Percentiles rank a stretch among this genome's conserved stretches.
Conservation (phyloP, 768 basidiomycete species). For the Butyriboletus loyo region DNA sequence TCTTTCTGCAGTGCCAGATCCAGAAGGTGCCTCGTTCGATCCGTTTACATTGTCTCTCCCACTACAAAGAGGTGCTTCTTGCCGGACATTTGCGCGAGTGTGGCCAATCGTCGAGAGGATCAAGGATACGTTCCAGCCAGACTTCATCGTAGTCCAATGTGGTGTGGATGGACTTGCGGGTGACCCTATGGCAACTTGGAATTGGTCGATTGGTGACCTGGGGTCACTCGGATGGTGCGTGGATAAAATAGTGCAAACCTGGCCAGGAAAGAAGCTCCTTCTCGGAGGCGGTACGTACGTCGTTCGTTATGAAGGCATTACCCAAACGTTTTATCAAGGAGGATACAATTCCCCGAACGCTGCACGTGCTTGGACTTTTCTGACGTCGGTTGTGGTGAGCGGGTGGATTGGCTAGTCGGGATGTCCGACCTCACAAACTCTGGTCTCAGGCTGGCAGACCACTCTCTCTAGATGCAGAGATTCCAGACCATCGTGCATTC, state of each 20-base stretch:
- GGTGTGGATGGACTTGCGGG: slow-evolving; percentile 86
- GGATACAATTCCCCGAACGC: slow-evolving; percentile 84
- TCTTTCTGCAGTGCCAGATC: slow-evolving; percentile 45
- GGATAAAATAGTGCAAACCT: slow-evolving; percentile 45
- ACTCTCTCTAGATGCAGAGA: slow-evolving; percentile 55
- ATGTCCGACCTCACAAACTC: background rate
- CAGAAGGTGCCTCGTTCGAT: slow-evolving; percentile 37
- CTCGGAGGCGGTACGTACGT: slow-evolving; percentile 64
- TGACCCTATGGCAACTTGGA: slow-evolving; percentile 74
- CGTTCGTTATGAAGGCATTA: background rate
- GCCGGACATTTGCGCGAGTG: slow-evolving; percentile 55
- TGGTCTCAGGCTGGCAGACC: slow-evolving; percentile 49
- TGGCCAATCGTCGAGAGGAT: slow-evolving; percentile 66
- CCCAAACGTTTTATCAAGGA: slow-evolving; percentile 40
- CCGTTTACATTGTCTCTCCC: slow-evolving; percentile 80
- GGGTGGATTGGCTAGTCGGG: slow-evolving; percentile 25
- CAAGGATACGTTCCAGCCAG: slow-evolving; percentile 61
- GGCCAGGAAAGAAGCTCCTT: slow-evolving; percentile 63
- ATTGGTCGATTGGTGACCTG: slow-evolving; percentile 57
- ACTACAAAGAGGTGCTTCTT: slow-evolving; percentile 66
- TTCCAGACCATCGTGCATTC: slow-evolving; percentile 76
- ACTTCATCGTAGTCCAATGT: slow-evolving; percentile 80
- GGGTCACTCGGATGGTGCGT: slow-evolving; percentile 75
- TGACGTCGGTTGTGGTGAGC: slow-evolving; percentile 79
- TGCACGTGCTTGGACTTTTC: slow-evolving; percentile 81